Evolutionary conservation across 805 yeast genomes (phyloP), one percentile per base, ranked within the genome.

Genomic region (Wickerhamomyces sydowiorum): DNA sequence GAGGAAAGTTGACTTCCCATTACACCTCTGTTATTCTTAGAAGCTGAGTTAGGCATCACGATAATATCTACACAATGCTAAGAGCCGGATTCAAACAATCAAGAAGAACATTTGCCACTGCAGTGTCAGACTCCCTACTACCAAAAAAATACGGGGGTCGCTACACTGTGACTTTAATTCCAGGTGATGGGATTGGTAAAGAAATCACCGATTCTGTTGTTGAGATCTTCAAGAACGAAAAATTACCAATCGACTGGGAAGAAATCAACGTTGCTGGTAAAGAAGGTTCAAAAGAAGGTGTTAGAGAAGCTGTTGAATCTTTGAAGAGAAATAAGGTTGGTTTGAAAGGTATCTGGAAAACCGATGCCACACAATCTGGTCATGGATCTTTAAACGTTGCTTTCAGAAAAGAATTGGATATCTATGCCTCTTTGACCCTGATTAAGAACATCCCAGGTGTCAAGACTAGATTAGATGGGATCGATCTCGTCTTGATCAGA

Each of bases 171-270:
- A 91, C 99, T 39, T 75, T 91, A 64, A 83, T 91, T 56, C 98
- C 98, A 45, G 96, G 99, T 69, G 99, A 91, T 64, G 98, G 98
- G 78, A 85, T 90, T 53, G 99, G 99, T 67, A 83, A 82, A 61
- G 96, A 90, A 72, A 86, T 90, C 63, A 84, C 98, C 45, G 91
- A 86, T 65, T 85, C 97, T 21, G 99, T 91, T 47, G 82, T 85
- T 66, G 78, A 87, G 53, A 86, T 91, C 63, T 91, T 91, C 75
- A 76, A 81, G 62, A 78, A 87, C 49, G 89, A 86, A 68, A 80
- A 78, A 52, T 84, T 93, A 35, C 99, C 99, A 54, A 82, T 91
- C 53, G 96, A 89, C 56, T 93, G 93, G 85, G 98, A 93, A 66
- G 76, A 77, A 40, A 79, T 85, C 48, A 85, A 85, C 54, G 82